Evolutionary conservation across 768 basidiomycete genomes (phyloP).

Genomic region (Mycena belliarum): DNA sequence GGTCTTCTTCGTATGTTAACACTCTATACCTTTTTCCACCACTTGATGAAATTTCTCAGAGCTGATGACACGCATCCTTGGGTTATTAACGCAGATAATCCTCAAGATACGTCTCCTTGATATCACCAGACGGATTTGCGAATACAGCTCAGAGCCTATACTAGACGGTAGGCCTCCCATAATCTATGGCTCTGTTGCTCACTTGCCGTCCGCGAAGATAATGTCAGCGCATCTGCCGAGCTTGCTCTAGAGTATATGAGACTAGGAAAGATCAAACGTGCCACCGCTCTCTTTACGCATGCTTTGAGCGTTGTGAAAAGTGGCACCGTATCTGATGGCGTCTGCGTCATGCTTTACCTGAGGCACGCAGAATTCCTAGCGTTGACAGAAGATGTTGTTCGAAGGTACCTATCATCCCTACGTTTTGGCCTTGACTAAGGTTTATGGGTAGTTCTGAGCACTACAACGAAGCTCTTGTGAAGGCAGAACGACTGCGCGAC

Average conservation of each 20-base stretch:
- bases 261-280: conserved; percentile 74
- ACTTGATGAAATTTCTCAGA: conserved; percentile 36
- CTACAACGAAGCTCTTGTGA: conserved; percentile 61
- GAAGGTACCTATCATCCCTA: conserved; percentile 46
- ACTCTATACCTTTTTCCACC: background rate
- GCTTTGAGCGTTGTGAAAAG: conserved; percentile 47
- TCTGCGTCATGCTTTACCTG: conserved; percentile 56
- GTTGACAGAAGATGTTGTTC: conserved; percentile 52
- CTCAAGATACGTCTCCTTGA: conserved; percentile 70
- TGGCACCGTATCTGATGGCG: conserved; percentile 50
- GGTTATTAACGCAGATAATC: conserved; percentile 66
- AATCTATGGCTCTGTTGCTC: background rate
- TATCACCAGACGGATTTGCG: conserved; percentile 60
- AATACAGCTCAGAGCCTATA: conserved; percentile 41
- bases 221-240: conserved; percentile 62
- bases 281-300: conserved; percentile 63
- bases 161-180: conserved; percentile 46
- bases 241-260: conserved; percentile 79
- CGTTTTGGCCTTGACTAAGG: background rate
- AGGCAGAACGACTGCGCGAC: conserved; percentile 42
- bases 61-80: conserved; percentile 60
- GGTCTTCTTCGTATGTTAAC: conserved; percentile 53
- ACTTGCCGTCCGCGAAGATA: conserved; percentile 43
- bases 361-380: conserved; percentile 69
- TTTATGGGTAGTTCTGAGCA: conserved; percentile 39